Conservation (phyloP, 2,329 filamentous ascomycete species). For the Diplodia mutila region DNA sequence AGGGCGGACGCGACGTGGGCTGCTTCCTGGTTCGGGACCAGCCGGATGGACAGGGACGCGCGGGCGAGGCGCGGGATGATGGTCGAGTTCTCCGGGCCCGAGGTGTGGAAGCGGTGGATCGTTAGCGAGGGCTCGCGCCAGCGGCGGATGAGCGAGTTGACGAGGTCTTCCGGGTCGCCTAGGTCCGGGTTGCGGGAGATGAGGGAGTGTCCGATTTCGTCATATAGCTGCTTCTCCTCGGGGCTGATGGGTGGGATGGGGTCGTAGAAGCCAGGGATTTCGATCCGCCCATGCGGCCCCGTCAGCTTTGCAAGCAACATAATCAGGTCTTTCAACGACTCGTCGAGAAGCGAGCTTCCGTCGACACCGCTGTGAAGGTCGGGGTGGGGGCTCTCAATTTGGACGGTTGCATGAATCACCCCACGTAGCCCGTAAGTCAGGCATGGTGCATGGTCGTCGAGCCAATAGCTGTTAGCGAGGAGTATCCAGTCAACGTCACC, state of each 20-base stretch:
- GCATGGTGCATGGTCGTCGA: constrained; percentile 93
- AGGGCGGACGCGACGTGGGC: constrained; percentile 73
- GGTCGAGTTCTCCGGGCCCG: constrained; percentile 83
- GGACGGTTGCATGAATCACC: constrained; percentile 89
- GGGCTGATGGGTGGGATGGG: constrained; percentile 74
- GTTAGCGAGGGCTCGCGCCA: constrained; percentile 96
- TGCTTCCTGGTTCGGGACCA: constrained; percentile 92
- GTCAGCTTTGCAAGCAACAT: constrained; percentile 81
- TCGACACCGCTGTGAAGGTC: constrained; percentile 98
- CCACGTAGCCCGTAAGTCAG: constrained; percentile 92
- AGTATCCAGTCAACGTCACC: constrained; percentile 93
- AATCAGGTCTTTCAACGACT: constrained; percentile 89
- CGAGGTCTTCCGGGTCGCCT: constrained; percentile 69
- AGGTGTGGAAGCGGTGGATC: constrained; percentile 90
- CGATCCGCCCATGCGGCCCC: constrained; percentile 76
- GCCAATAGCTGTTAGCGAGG: constrained; percentile 97
- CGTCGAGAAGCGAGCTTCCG: constrained; percentile 85
- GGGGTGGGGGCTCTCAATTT: constrained; percentile 81
- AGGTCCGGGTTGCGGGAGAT: constrained; percentile 71
- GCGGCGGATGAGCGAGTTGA: constrained; percentile 83
- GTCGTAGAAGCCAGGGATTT: constrained; percentile 88
- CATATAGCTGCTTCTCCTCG: constrained; percentile 78
- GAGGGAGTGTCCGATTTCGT: constrained; percentile 79
- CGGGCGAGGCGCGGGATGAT: constrained; percentile 89
- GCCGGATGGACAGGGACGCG: constrained; percentile 83